phyloP scores from a whole-genome alignment of 1,284 basidiomycete species.

The Fistulinella cinereoalba region DNA sequence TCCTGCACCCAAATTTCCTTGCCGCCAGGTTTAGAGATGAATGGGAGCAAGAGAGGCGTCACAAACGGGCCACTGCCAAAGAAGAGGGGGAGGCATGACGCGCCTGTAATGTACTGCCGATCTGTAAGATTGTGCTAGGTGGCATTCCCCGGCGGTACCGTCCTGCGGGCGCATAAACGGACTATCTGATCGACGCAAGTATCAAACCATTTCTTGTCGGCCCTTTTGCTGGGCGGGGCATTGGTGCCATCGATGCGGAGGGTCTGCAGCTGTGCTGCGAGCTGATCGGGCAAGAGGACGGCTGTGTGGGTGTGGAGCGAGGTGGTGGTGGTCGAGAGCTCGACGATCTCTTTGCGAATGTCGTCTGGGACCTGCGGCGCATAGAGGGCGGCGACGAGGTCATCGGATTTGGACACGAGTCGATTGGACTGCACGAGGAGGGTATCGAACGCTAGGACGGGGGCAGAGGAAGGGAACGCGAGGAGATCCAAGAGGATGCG shows the following conservation, averaged over 20 bases:
- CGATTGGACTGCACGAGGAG: slow-evolving; percentile 49
- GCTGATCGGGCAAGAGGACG: slow-evolving; percentile 23
- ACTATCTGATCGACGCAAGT: slow-evolving; percentile 60
- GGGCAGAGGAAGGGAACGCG: slow-evolving; percentile 25
- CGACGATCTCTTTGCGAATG: slow-evolving; percentile 39
- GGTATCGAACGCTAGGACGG: slow-evolving; percentile 43
- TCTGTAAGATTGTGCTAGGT: slow-evolving; percentile 12
- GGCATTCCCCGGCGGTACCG: not conserved
- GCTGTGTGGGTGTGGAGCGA: slow-evolving; percentile 35
- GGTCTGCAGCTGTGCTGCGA: slow-evolving; percentile 36
- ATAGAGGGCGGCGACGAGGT: slow-evolving; percentile 62
- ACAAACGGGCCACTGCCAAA: slow-evolving; percentile 22
- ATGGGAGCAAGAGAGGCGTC: slow-evolving; percentile 35
- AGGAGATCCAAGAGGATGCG: slow-evolving; percentile 54
- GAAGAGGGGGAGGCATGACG: slow-evolving; percentile 34
- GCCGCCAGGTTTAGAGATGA: slow-evolving; percentile 58
- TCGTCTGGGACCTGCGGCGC: slow-evolving; percentile 51
- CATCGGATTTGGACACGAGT: slow-evolving; percentile 56
- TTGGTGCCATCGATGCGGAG: slow-evolving; percentile 31
- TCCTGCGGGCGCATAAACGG: slow-evolving; percentile 29
- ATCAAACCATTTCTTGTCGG: slow-evolving; percentile 52
- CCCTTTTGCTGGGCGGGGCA: slow-evolving; percentile 18
- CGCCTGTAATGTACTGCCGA: slow-evolving; percentile 15
- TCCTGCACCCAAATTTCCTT: slow-evolving; percentile 64
- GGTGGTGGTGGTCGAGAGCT: slow-evolving; percentile 39